Base-by-base conservation (phyloP, 257 asterid species). In the Paulownia fortunei region DNA sequence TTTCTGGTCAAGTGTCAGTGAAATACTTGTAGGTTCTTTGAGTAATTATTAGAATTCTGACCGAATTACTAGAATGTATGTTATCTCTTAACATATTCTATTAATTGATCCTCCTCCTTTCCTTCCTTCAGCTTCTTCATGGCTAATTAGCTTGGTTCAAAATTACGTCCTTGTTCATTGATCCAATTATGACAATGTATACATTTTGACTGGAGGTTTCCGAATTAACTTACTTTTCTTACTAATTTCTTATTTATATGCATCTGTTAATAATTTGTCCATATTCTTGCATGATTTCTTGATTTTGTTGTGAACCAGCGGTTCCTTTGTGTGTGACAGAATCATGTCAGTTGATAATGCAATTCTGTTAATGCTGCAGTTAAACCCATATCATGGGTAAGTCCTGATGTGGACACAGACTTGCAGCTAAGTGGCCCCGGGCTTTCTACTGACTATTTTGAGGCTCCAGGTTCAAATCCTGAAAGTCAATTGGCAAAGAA, bases 321-420 rank as follows among this genome's bases (percentile, higher is more conserved):
- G 12, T 34, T 13, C 4, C 12, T 74, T 54, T 46, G 1, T 47
- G 1, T 47, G 23, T 10, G 21, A 8, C 36, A 18, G 49, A 67
- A 42, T 37, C 55, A 16, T 1, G 47, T 64, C 75, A 27, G 37
- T 44, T 69, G 5, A 36, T 36, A 67, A 63, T 73, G 11, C 68
- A 26, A 44, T 32, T 63, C 16, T 12, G 16, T 65, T 62, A 46
- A 55, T 76, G 66, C 61, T 82, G 82, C 84, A 84, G 90, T 59
- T 46, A 19, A 65, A 65, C 89, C 88, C 16, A 30, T 86, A 69
- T 73, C 84, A 37, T 91, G 96, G 98, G 76, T 61, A 37, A 78
- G 64, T 74, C 74, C 84, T 5, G 82, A 87, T 15, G 91, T 80
- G 78, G 91, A 78, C 81, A 64, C 84, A 19, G 84, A 81, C 42